These are phyloP conservation scores for Tetrapisispora nanseiensis DNA, from an alignment of 805 yeast species.

Conservation along the genomic window DNA sequence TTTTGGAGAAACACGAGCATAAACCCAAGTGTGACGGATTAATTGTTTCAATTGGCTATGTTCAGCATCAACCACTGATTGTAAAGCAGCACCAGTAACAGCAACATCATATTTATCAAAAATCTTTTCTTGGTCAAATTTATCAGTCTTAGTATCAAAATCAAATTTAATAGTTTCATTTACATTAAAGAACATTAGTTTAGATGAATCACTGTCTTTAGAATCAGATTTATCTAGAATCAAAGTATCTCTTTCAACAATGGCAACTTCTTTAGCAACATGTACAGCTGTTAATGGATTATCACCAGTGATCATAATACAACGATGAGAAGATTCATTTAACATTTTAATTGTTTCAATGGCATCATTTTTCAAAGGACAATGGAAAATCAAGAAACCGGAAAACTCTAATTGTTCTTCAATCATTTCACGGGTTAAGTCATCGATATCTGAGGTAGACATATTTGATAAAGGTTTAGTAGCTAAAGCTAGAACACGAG, in stretches of 20 bases:
- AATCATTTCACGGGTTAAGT: conserved; percentile 62
- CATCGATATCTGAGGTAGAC: conserved; percentile 41
- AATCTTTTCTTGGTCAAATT: conserved; percentile 32
- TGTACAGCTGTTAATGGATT: conserved; percentile 97
- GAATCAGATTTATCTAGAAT: conserved; percentile 73
- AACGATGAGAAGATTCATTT: conserved; percentile 90
- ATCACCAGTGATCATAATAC: conserved; percentile 97
- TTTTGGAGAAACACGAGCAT: conserved; percentile 92
- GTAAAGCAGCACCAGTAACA: conserved; percentile 84
- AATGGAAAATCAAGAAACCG: conserved; percentile 93
- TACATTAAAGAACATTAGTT: conserved; percentile 77
- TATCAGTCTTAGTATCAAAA: conserved; percentile 43
- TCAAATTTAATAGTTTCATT: conserved; percentile 66
- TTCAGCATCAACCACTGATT: conserved; percentile 39
- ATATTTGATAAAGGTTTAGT: conserved; percentile 59
- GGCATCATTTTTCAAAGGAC: conserved; percentile 94
- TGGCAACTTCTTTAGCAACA: conserved; percentile 88
- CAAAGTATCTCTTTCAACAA: conserved; percentile 72
- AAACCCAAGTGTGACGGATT: conserved; percentile 89
- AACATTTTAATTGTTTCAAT: conserved; percentile 82
- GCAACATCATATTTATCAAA: conserved; percentile 74
- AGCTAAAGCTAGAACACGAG: conserved; percentile 93
- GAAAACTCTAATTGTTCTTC: conserved; percentile 71
- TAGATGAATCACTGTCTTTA: conserved; percentile 21
- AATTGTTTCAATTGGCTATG: conserved; percentile 64